Conservation (phyloP, 495 filamentous ascomycete genomes). For the Trichoderma reesei region DNA sequence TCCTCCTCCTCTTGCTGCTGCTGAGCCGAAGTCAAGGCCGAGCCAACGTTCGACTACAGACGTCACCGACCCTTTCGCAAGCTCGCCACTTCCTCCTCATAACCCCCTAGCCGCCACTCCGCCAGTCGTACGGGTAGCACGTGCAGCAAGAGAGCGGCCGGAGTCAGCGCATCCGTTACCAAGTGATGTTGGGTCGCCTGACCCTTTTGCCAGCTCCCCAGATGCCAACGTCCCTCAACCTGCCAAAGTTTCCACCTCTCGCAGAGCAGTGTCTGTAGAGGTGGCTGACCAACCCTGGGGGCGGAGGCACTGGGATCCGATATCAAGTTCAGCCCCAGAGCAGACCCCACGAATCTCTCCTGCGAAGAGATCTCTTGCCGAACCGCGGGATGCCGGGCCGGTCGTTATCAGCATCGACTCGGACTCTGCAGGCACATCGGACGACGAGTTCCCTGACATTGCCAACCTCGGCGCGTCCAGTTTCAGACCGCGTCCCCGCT, state of each 20-base stretch:
- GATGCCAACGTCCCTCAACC: neutral
- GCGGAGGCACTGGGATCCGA: slow-evolving; percentile 35
- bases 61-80: slow-evolving; percentile 13
- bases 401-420: slow-evolving; percentile 17
- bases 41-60: neutral
- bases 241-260: neutral
- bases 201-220: slow-evolving; percentile 17
- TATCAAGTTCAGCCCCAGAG: slow-evolving; percentile 38
- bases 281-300: slow-evolving; percentile 10
- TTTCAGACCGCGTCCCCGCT: slow-evolving; percentile 1
- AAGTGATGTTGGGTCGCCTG: neutral
- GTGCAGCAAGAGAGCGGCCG: neutral
- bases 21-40: too few species aligned
- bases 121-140: neutral
- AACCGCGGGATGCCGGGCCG: neutral
- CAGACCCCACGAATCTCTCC: neutral
- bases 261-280: neutral
- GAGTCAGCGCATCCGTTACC: neutral
- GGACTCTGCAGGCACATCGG: slow-evolving; percentile 24
- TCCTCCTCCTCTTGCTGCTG: neutral
- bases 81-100: slow-evolving; percentile 12
- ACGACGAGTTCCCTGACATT: slow-evolving; percentile 34
- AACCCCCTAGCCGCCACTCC: neutral
- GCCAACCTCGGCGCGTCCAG: slow-evolving; percentile 15
- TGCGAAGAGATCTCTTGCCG: neutral